Percentiles rank a stretch among this genome's conserved stretches.
Evolutionary conservation across 2,329 filamentous ascomycete genomes (phyloP).

Genomic region (Aspergillus spinulosporus): DNA sequence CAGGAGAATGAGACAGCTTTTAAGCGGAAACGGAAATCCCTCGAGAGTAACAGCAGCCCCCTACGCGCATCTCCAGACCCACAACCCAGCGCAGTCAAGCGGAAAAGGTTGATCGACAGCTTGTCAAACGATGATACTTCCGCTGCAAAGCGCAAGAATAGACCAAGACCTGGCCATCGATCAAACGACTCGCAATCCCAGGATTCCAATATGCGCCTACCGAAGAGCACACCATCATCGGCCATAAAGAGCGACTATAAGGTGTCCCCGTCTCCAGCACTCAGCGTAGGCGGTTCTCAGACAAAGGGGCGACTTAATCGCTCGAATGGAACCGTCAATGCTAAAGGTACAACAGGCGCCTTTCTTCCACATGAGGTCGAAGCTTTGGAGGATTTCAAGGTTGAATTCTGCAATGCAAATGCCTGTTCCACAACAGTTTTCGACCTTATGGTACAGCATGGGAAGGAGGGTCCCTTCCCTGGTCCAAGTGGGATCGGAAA

Average conservation of each 20-base stretch:
- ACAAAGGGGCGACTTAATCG: slow-evolving; percentile 11
- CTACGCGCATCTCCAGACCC: neutral
- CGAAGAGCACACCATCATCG: neutral
- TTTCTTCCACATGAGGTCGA: slow-evolving; percentile 35
- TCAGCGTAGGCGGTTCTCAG: neutral
- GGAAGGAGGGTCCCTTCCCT: slow-evolving; percentile 28
- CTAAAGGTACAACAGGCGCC: slow-evolving; percentile 28
- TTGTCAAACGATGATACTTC: slow-evolving; percentile 18
- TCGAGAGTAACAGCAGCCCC: neutral
- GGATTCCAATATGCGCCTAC: neutral
- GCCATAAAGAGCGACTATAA: neutral
- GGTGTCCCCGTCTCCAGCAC: neutral
- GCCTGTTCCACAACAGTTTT: slow-evolving; percentile 25
- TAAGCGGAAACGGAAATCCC: neutral
- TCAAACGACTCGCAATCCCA: neutral
- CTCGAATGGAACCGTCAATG: slow-evolving; percentile 18
- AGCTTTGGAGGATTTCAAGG: slow-evolving; percentile 34
- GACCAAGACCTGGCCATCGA: too few relatives aligned
- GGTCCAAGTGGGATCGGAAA: slow-evolving; percentile 27
- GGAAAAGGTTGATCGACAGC: slow-evolving; percentile 27
- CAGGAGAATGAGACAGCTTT: too few relatives aligned
- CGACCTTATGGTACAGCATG: slow-evolving; percentile 39
- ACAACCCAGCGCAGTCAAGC: slow-evolving; percentile 22
- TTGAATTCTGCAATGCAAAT: slow-evolving; percentile 36
- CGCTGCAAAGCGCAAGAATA: slow-evolving; percentile 5